Base-by-base conservation (phyloP, 805 yeast genomes). In the Scheffersomyces stipitis region DNA sequence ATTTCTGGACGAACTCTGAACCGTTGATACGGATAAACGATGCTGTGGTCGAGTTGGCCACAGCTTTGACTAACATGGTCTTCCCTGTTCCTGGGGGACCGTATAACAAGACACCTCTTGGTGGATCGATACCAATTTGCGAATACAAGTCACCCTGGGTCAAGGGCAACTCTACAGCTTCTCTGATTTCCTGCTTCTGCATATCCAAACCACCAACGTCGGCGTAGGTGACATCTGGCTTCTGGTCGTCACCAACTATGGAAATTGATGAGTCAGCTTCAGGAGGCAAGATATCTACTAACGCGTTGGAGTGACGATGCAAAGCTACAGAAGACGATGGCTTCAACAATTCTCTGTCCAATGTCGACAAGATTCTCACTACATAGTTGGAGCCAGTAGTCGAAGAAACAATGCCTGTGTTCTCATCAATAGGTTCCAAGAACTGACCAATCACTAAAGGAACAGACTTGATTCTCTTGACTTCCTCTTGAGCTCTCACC, bases 71-170 rank as follows among this genome's bases (percentile, higher is more conserved):
- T 59, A 93, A 76, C 98, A 93, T 90, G 15, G 99, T 93, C 64
- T 93, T 93, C 55, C 99, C 99, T 1, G 99, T 93, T 61, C 99
- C 99, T 32, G 99, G 99, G 8, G 99, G 98, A n/a, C 99, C 99
- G 65, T 93, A 93, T 43, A 93, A 72, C 50, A 93, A 68, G 20
- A 93, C 99, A 54, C 99, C 99, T 50, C 98, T 81, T 45, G 99
- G 99, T 14, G 99, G 99, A 55, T 93, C 98, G 48, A 93, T 90
- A 67, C 99, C 99, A 56, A 93, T 93, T 66, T 93, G 98, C 56
- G 87, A 85, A 67, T 93, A 93, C 48, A 95, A 73, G 54, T 95
- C 99, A 26, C 93, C 95, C 61, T 93, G 98, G 12, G 96, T 85
- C 54, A 93, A 75, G 9, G 99, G 99, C 51, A 93, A 75, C 64